phyloP scores from a whole-genome alignment of 495 filamentous ascomycete species.

The Chlorociboria aeruginascens region DNA sequence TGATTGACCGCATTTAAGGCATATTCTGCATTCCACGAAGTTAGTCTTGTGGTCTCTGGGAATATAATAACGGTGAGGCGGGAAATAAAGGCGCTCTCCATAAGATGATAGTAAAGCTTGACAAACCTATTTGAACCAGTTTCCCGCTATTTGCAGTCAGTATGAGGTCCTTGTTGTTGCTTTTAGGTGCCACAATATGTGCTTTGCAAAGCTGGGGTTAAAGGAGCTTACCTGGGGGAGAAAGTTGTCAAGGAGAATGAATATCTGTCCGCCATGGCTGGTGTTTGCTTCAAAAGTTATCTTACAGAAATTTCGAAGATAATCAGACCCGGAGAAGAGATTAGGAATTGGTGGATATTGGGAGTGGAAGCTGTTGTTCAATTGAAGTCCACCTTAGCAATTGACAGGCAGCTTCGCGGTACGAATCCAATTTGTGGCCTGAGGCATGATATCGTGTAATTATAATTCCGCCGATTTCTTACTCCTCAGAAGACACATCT shows the following conservation, averaged over 20 bases:
- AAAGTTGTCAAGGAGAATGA: constrained; percentile 99
- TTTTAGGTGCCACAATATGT: background rate
- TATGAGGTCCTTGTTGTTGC: constrained; percentile 1
- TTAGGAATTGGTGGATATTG: constrained; percentile 3
- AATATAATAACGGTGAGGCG: background rate
- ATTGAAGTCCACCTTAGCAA: too few relatives aligned
- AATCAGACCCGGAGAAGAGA: background rate
- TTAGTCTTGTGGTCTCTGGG: constrained; percentile 1
- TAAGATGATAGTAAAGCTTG: background rate
- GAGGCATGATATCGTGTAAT: background rate
- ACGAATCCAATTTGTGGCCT: background rate
- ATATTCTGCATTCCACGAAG: constrained; percentile 60
- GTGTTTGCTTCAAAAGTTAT: background rate
- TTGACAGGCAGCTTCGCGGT: constrained; percentile 9
- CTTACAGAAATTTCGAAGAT: background rate
- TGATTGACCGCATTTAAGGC: constrained; percentile 98
- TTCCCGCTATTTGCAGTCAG: constrained; percentile 65
- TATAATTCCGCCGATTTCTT: constrained; percentile 3
- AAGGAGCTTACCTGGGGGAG: constrained; percentile 79
- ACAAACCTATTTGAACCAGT: constrained; percentile 72
- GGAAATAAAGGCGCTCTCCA: background rate
- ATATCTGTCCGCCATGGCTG: constrained; percentile 90
- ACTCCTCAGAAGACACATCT: constrained; percentile 11
- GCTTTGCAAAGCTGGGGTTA: constrained; percentile 4
- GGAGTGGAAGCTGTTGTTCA: constrained; percentile 10